Base-by-base conservation (phyloP, 805 yeast genomes). In the Cyberlindnera amylophila region DNA sequence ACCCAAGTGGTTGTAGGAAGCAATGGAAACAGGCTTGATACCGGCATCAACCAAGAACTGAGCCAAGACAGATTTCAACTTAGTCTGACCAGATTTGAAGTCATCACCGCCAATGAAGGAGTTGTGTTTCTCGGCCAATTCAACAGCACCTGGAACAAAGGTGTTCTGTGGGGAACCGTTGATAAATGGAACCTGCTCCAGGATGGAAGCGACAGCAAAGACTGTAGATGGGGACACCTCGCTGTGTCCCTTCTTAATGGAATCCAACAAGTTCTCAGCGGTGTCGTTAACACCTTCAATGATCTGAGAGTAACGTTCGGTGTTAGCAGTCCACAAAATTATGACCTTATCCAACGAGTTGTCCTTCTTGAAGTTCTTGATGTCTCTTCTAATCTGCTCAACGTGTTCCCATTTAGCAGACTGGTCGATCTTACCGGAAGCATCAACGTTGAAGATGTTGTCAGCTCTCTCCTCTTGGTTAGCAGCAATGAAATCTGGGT, bases 91-190 rank as follows among this genome's bases (percentile, higher is more conserved):
- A 56, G 90, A 79, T 74, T 90, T 90, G 77, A 90, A 90, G 68
- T 90, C 98, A 66, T 90, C 98, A 57, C 98, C 98, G 44, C 96
- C 98, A 59, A 90, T 89, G 62, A 83, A 86, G 27, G 85, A 69
- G 51, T 75, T 67, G 64, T 86, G 62, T 56, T 74, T 61, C 66
- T 89, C 96, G 36, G 97, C 95, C 53, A 90, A 77, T 66, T 88
- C 89, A 59, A 91, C 76, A 49, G 84, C 86, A 52, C 98, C 98
- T 17, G 97, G 97, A 43, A 88, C 96, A 70, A 91, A 90, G 40
- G 97, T 91, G 73, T 90, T 90, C 70, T 90, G 98, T 40, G 98
- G 98, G 32, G 96, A 88, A 36, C 97, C 98, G 59, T 90, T 90
- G 66, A 90, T 87, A 71, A 88, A 90, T 41, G 97, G 95, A 46